Conservation (phyloP, 129 eudicot genomes). For the Silybum marianum region DNA sequence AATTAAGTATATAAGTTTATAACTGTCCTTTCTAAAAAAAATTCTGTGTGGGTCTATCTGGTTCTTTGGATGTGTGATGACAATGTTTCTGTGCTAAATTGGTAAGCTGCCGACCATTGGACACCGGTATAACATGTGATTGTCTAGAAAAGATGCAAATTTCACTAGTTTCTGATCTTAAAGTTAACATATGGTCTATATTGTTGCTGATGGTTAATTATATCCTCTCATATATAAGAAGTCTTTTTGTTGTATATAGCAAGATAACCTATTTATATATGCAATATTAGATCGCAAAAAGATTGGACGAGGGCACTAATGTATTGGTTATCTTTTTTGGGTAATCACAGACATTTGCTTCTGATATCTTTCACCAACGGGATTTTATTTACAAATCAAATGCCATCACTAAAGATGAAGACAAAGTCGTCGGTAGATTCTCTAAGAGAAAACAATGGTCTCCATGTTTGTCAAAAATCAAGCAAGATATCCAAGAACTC, state of each 20-base stretch:
- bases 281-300: not conserved
- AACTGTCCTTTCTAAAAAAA: not conserved
- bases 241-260: not conserved
- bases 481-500: conserved; percentile 65
- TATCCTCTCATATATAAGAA: not conserved
- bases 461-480: conserved; percentile 74
- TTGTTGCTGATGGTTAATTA: not conserved
- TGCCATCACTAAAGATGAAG: conserved; percentile 43
- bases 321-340: not conserved
- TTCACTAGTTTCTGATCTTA: not conserved
- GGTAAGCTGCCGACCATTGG: not conserved
- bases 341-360: conserved; percentile 21
- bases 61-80: not conserved
- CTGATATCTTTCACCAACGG: not conserved
- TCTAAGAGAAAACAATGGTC: conserved; percentile 45
- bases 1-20: not conserved
- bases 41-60: not conserved
- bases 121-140: not conserved
- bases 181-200: not conserved
- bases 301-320: not conserved
- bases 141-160: not conserved
- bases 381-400: conserved; percentile 20
- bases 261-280: not conserved
- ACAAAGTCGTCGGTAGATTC: conserved; percentile 19
- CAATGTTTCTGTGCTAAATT: not conserved